A percentile compares a stretch with the other conserved stretches of the same genome.
These are phyloP conservation scores for Macrophomina pseudophaseolina DNA, from an alignment of 2,329 filamentous ascomycete genomes.

Conservation along the genomic window DNA sequence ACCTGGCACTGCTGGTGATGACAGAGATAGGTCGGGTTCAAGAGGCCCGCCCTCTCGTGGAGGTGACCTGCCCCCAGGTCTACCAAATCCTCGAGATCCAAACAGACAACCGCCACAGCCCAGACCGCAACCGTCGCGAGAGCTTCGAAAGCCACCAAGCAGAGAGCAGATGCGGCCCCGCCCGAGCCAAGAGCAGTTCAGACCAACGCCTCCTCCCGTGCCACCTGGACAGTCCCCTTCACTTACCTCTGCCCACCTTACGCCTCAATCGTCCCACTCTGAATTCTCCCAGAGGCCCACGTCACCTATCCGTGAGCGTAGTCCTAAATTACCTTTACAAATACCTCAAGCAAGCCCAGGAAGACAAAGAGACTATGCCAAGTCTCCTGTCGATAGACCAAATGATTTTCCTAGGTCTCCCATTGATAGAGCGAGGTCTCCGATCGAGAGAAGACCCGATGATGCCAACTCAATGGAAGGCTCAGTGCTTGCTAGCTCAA, in stretches of 20 bases:
- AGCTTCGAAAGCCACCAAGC: slow-evolving; percentile 42
- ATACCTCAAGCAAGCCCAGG: slow-evolving; percentile 25
- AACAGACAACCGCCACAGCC: slow-evolving; percentile 13
- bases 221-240: slow-evolving; percentile 30
- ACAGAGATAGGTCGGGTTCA: slow-evolving; percentile 34
- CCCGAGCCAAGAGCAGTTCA: slow-evolving; percentile 30
- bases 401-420: slow-evolving; percentile 19
- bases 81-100: slow-evolving; percentile 13
- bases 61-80: slow-evolving; percentile 7
- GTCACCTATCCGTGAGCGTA: slow-evolving; percentile 27
- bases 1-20: slow-evolving; percentile 39
- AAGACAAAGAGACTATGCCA: slow-evolving; percentile 19
- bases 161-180: slow-evolving; percentile 38
- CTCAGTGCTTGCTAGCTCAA: slow-evolving; percentile 31
- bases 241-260: slow-evolving; percentile 40
- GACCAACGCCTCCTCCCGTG: slow-evolving; percentile 33
- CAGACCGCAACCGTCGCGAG: slow-evolving; percentile 32
- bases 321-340: slow-evolving; percentile 33
- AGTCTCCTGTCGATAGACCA: slow-evolving; percentile 17
- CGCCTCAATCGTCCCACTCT: slow-evolving; percentile 47
- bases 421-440: slow-evolving; percentile 17
- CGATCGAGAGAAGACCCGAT: slow-evolving; percentile 6
- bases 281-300: slow-evolving; percentile 36
- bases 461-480: slow-evolving; percentile 30
- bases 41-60: slow-evolving; percentile 7